Evolutionary conservation across 2,329 filamentous ascomycete genomes (phyloP).

Genomic region (Xylariomycetidae sp.): DNA sequence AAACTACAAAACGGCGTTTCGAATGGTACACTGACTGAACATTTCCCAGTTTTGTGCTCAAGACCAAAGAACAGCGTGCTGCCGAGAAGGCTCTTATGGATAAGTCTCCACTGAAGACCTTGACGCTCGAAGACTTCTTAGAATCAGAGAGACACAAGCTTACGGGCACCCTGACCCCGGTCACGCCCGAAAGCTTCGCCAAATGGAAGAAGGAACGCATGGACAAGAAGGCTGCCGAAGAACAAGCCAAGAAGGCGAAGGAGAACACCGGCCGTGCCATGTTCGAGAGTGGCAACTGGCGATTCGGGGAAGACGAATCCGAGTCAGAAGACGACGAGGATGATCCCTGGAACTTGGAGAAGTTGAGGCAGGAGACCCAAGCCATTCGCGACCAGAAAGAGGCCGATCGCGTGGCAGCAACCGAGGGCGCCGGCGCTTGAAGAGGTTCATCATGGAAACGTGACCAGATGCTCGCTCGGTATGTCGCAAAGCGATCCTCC

Average conservation of each 20-base stretch:
- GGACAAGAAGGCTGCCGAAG: constrained; percentile 92
- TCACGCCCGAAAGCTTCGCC: constrained; percentile 85
- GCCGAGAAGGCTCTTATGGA: constrained; percentile 94
- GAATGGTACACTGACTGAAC: too few relatives aligned
- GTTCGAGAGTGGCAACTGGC: constrained; percentile 96
- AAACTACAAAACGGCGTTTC: too few relatives aligned
- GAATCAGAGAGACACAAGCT: constrained; percentile 96
- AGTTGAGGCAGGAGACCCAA: constrained; percentile 79
- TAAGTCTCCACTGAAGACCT: constrained; percentile 88
- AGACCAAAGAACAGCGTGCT: constrained; percentile 94
- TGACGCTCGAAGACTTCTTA: constrained; percentile 95
- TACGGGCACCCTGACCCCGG: constrained; percentile 83
- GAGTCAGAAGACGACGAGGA: constrained; percentile 53
- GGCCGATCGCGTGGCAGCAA: constrained; percentile 54
- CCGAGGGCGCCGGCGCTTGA: too few relatives aligned
- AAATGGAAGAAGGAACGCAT: constrained; percentile 96
- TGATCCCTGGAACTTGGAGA: constrained; percentile 71
- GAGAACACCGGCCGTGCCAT: constrained; percentile 91
- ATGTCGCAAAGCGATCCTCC: too few relatives aligned
- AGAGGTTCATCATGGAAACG: too few relatives aligned
- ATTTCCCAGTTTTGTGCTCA: constrained; percentile 75
- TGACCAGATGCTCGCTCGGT: too few relatives aligned
- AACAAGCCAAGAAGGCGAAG: constrained; percentile 83
- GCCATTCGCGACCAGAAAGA: constrained; percentile 67
- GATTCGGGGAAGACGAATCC: constrained; percentile 54